Base-by-base conservation (phyloP, 345 rosid genomes). In the Microcos paniculata region DNA sequence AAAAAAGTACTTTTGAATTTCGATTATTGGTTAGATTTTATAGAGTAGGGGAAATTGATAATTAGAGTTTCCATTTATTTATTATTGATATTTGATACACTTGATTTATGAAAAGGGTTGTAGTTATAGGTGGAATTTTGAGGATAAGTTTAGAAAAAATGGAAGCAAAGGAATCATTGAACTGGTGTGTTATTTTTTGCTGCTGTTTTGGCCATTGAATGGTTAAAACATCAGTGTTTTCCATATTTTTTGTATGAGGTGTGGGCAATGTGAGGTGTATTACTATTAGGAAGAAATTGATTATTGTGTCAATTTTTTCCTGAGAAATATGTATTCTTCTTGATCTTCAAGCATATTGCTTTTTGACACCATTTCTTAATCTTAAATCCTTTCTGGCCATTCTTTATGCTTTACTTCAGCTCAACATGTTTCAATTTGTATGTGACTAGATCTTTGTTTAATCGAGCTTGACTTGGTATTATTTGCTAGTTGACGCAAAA, bases 31-130 rank as follows among this genome's bases (percentile, higher is more conserved):
- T 71, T 69, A 67, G 75, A 52, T 46, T 78, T 77, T 73, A 77
- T 78, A 61, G 62, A 52, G 13, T 68, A 73, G 82, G 82, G 72
- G 61, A 77, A 58, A 74, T 62, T 49, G 76, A 62, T 72, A 23
- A 66, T 67, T 78, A 73, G 73, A 71, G 28, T 73, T 83, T 67
- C 78, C 61, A 52, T 82, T 72, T 21, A 71, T 82, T 78, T 70
- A 73, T 79, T 82, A 71, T 61, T 75, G 72, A 23, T 51, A 55
- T 45, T 67, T 70, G 72, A 69, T 65, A 51, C 61, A 62, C 24
- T 79, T 72, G 71, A 83, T 71, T 28, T 33, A 78, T 66, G 77
- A 28, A 62, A 58, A 31, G 38, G 28, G 53, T 45, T 15, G 52
- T 26, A 53, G 75, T 19, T 48, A 55, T 62, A 75, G 83, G 74